phyloP scores from a whole-genome alignment of 148 eudicot genomes.

The Arbutus unedo region DNA sequence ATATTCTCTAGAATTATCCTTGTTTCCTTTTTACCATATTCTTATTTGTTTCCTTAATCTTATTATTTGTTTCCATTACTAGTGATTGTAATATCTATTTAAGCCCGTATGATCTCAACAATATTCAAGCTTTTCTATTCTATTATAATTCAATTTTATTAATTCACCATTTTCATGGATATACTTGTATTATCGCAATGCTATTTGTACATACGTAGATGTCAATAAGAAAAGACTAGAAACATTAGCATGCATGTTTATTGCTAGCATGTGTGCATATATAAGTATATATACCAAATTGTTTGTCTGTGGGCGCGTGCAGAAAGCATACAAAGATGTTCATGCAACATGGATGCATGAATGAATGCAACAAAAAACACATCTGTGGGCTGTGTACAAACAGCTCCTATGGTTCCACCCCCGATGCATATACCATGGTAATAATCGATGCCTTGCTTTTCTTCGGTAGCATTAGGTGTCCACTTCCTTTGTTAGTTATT shows the following conservation, averaged over 20 bases:
- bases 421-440: conserved; percentile 6
- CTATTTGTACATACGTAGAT: background rate
- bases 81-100: too few relatives aligned
- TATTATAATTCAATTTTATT: too few relatives aligned
- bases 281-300: too few relatives aligned
- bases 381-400: background rate
- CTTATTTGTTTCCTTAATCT: too few relatives aligned
- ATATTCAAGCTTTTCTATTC: too few relatives aligned
- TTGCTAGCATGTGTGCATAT: background rate
- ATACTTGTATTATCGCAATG: background rate
- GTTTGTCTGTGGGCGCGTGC: background rate
- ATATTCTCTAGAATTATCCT: too few relatives aligned
- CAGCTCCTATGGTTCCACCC: conserved; percentile 7
- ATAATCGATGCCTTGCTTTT: too few relatives aligned
- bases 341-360: background rate
- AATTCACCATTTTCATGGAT: background rate
- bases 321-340: background rate
- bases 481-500: too few relatives aligned
- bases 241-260: background rate
- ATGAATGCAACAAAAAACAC: conserved; percentile 1
- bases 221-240: background rate
- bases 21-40: too few relatives aligned
- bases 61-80: too few relatives aligned
- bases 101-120: too few relatives aligned
- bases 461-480: too few relatives aligned